Percentiles rank a stretch among this genome's conserved stretches.
Evolutionary conservation across 345 rosid species (phyloP).

Genomic region (Eucalyptus rudis): DNA sequence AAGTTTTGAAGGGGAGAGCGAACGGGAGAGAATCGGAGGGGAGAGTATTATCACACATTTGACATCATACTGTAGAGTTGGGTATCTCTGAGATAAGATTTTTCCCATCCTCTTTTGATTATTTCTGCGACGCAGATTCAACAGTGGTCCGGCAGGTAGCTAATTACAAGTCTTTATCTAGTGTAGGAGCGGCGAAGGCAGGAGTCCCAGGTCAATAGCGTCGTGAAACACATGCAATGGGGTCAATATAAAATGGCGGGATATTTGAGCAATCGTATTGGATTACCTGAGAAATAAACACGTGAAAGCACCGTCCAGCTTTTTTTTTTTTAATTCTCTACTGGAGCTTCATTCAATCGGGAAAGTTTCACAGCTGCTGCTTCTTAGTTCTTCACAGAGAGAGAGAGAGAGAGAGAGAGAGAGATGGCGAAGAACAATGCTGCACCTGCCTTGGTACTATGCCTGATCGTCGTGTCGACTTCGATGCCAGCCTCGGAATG

Average conservation of each 20-base stretch:
- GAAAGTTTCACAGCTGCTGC: not conserved
- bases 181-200: not conserved
- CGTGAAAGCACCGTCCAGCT: not conserved
- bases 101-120: not conserved
- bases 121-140: not conserved
- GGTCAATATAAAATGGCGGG: not conserved
- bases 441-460: constrained; percentile 2
- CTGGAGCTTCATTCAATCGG: not conserved
- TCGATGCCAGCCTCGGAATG: constrained; percentile 28
- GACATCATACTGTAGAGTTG: not conserved
- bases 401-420: not conserved
- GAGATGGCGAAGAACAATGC: constrained; percentile 20
- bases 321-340: not conserved
- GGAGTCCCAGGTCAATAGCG: not conserved
- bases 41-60: too few species aligned
- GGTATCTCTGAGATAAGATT: not conserved
- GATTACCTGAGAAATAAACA: not conserved
- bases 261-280: not conserved
- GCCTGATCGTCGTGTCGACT: constrained; percentile 16
- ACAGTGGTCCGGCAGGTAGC: not conserved
- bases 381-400: not conserved
- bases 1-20: too few species aligned
- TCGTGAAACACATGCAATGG: not conserved
- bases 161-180: too few species aligned
- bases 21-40: too few species aligned